Evolutionary conservation across 768 basidiomycete species (phyloP).

Genomic region (Coprinopsis sp.): DNA sequence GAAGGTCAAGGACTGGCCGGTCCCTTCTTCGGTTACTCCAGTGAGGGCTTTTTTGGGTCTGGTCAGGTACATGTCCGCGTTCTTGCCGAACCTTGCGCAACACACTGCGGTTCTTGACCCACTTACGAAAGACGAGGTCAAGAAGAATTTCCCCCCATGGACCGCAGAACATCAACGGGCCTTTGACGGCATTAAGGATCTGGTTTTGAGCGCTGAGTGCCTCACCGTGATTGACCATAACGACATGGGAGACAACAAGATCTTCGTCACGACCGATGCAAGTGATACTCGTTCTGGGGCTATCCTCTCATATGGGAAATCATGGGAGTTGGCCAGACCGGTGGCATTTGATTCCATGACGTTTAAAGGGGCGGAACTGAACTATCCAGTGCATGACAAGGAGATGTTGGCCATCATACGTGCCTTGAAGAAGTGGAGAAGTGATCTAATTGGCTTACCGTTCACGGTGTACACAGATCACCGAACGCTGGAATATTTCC

Average conservation of each 20-base stretch:
- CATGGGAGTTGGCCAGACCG: constrained; percentile 29
- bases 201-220: constrained; percentile 12
- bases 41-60: constrained; percentile 11
- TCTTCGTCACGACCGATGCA: constrained; percentile 31
- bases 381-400: constrained; percentile 36
- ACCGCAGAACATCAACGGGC: constrained; percentile 18
- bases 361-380: constrained; percentile 21
- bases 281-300: constrained; percentile 24
- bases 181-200: constrained; percentile 11
- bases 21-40: background rate
- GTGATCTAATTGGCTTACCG: constrained; percentile 18
- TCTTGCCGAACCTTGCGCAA: constrained; percentile 10
- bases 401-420: constrained; percentile 34
- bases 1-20: constrained; percentile 24
- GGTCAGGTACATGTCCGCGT: constrained; percentile 8
- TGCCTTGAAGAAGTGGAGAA: constrained; percentile 23
- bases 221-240: constrained; percentile 10
- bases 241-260: constrained; percentile 19
- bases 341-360: constrained; percentile 27
- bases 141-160: constrained; percentile 6
- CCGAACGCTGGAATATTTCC: constrained; percentile 29
- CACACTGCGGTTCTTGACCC: constrained; percentile 1
- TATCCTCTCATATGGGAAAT: constrained; percentile 24
- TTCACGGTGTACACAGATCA: constrained; percentile 33
- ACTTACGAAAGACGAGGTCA: background rate